A percentile compares a stretch with the other conserved stretches of the same genome.
Conservation (phyloP, 2,329 filamentous ascomycete genomes). For the Thelonectria olida region DNA sequence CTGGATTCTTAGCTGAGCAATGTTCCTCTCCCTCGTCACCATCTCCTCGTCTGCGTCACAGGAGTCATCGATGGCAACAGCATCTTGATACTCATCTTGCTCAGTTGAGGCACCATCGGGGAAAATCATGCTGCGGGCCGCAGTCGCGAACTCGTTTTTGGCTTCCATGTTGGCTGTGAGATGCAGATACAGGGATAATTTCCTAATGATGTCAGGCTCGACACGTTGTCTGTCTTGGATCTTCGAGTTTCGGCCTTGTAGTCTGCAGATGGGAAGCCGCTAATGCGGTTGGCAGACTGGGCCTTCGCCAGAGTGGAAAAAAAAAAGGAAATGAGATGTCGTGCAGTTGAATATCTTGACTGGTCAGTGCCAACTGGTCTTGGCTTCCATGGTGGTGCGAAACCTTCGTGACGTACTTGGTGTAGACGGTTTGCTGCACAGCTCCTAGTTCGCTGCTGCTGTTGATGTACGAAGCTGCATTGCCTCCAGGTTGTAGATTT, state of each 20-base stretch:
- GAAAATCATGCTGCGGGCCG: constrained; percentile 41
- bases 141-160: constrained; percentile 41
- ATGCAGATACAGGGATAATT: background rate
- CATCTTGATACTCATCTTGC: constrained; percentile 31
- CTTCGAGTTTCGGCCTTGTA: constrained; percentile 12
- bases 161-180: constrained; percentile 21
- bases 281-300: constrained; percentile 13
- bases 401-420: background rate
- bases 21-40: constrained; percentile 49
- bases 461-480: constrained; percentile 3
- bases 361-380: background rate
- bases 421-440: background rate
- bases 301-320: background rate
- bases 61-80: constrained; percentile 50
- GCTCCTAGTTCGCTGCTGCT: background rate
- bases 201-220: no score
- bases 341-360: background rate
- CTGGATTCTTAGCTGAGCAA: constrained; percentile 51
- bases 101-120: constrained; percentile 24
- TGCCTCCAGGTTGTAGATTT: background rate
- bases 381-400: background rate
- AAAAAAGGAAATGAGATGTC: no score
- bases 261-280: constrained; percentile 19
- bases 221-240: no score
- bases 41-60: constrained; percentile 51